Evolutionary conservation across 2,329 filamentous ascomycete species (phyloP), one percentile per base, ranked within the genome.

Genomic region (Fusarium papillatum): DNA sequence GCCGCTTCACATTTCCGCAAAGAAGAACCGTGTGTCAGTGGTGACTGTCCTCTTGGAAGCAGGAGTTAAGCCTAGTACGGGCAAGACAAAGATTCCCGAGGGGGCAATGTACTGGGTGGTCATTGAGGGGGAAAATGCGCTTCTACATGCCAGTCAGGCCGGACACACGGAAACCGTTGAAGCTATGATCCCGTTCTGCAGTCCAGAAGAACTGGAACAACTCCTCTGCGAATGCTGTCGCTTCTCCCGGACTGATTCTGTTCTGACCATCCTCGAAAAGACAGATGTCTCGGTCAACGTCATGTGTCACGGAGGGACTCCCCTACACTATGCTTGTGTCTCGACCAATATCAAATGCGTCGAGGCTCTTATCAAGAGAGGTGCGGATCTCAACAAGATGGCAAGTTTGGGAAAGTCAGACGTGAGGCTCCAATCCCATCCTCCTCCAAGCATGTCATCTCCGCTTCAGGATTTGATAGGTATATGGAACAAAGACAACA

Each of bases 1-100:
- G 16, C 76, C 77, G 2, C 53, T 79, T 16, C 76, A 79, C 59
- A 73, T 79, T 16, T 76, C 76, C 2, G 68, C 76, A 8, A 50
- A 50, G 8, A 72, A 55, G 29, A 75, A 70, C 16, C 59, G 66
- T 17, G 26, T n/a, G 11, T n/a, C 63, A 19, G 66, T 71, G 0
- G 61, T 78, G 1, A 61, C 17, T 2, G 19, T 66, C 7, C 26
- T 79, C 0, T 67, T 79, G 0, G 8, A 75, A 50, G 71, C 70
- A 2, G 77, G 73, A 2, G 77, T 76, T 6, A 39, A 76, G 7
- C 77, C 72, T 1, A 50, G 66, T 16, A 75, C 76, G 2, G 17
- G 48, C 14, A 78, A 71, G 31, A 73, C 64, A 2, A 78, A 55
- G 17, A 66, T 74, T 22, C 34, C 66, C 14, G 60, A 57, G 26